Evolutionary conservation across 495 filamentous ascomycete genomes (phyloP), one percentile per base, ranked within the genome.

Genomic region (Aspergillus asperescens): DNA sequence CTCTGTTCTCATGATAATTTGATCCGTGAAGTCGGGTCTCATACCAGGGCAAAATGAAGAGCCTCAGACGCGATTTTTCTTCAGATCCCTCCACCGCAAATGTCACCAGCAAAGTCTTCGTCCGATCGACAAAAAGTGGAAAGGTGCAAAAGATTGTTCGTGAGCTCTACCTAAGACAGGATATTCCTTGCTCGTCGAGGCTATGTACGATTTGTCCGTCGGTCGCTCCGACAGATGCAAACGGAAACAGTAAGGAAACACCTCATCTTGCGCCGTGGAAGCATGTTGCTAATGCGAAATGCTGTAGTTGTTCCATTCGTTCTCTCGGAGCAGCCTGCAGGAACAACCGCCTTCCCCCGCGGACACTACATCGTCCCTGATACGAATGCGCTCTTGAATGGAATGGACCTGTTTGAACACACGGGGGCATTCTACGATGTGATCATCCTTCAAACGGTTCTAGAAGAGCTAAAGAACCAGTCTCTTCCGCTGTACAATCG

Each of bases 61-160:
- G 90, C 65, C 77, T 96, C 51, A 90, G 93, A 69, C 77, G 90
- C 59, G 82, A 87, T 18, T 66, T 81, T 53, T 83, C 75, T 46
- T 73, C 78, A 8, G 90, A 91, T 59, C 77, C 82, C 13, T 76
- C 81, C 44, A 76, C 81, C n/a, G 75, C 81, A 42, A 93, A 86
- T 67, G 86, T 95, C 50, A 86, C 85, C 39, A 95, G 85, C 79
- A 95, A 97, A 73, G 80, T 93, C 56, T 99, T 90, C 61, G 86
- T 97, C 55, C 77, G 93, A 51, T 96, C 93, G 23, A 91, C 90
- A 15, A 92, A 86, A 67, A 88, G 81, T 68, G 93, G 93, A 62
- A 97, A 96, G 74, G 93, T 97, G 52, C 90, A 95, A 71, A 98
- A 99, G 74, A 91, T 99, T 66, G 94, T 97, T 53, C 83, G 90